Evolutionary conservation across 371 early-diverging fungal species (phyloP), one percentile per base, ranked within the genome.

Genomic region (Aphelidium insulamus): DNA sequence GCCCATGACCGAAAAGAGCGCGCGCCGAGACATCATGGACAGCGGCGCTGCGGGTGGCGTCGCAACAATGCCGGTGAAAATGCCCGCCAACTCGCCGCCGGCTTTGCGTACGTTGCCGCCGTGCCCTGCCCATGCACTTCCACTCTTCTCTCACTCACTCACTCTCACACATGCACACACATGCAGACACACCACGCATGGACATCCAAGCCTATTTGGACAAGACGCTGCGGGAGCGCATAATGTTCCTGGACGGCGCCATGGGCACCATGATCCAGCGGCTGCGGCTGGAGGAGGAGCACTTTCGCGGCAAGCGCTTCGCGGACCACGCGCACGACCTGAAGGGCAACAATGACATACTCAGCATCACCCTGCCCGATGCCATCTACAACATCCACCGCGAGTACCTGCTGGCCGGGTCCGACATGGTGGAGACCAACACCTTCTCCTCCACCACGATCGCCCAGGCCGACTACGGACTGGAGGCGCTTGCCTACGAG

Each of bases 251-350:
- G 34, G 90, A 88, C 49, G 88, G 84, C 39, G 85, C 73, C 26
- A 86, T 86, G 88, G 87, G 84, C 25, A 85, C 87, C 27, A 75
- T 80, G 79, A 80, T 88, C 39, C 87, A 88, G 48, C 55, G 70
- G 21, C 66, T 77, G 26, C 59, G 65, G 21, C 64, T 88, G 18
- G 54, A 67, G 23, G 90, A 86, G 52, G 63, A 58, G 7, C 77
- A 85, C 43, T 85, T 84, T 42, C 60, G 86, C 41, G 74, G 78
- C 50, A 62, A 77, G 35, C 69, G 77, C 38, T 86, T 81, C 60
- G 63, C 61, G 52, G 51, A 66, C 44, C 83, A 80, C 52, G 35
- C 48, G 8, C 77, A 76, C 40, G 84, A 84, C 44, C 58, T 88
- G 26, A 77, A 76, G 49, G 90, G 90, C 28, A 88, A 88, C 63